Evolutionary conservation across 306 rosid genomes (phyloP).

Genomic region (Cucumis melo): DNA sequence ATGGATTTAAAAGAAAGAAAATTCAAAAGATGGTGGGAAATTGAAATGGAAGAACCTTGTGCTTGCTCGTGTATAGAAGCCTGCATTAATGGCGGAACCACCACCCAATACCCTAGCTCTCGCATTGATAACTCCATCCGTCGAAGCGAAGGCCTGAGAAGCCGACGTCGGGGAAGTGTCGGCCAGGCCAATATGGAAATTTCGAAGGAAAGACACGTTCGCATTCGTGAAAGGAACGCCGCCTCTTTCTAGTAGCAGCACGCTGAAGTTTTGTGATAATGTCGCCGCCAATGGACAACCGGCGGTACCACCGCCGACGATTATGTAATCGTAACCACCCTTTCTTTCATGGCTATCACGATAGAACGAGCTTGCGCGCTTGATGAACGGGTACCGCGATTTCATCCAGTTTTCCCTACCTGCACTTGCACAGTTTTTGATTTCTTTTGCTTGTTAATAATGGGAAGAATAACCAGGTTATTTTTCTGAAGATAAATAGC

Average conservation of each 20-base stretch:
- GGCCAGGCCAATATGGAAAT: conserved; percentile 71
- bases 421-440: not conserved
- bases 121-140: conserved; percentile 74
- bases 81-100: conserved; percentile 82
- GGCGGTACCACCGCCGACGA: conserved; percentile 91
- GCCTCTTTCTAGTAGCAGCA: conserved; percentile 78
- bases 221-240: conserved; percentile 81
- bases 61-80: conserved; percentile 92
- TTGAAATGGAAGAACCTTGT: conserved; percentile 25
- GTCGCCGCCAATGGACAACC: conserved; percentile 96
- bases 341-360: conserved; percentile 19
- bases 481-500: not conserved
- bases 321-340: conserved; percentile 59
- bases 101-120: conserved; percentile 87
- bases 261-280: conserved; percentile 57
- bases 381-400: conserved; percentile 51
- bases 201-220: conserved; percentile 53
- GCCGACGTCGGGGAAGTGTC: conserved; percentile 71
- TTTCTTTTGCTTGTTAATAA: not conserved
- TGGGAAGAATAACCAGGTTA: not conserved
- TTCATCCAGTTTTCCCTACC: conserved; percentile 7
- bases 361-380: conserved; percentile 59
- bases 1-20: not conserved
- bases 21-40: not conserved
- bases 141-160: conserved; percentile 65